Percentiles rank a stretch among this genome's conserved stretches.
phyloP scores from a whole-genome alignment of 768 basidiomycete species.

The Exidia glandulosa region DNA sequence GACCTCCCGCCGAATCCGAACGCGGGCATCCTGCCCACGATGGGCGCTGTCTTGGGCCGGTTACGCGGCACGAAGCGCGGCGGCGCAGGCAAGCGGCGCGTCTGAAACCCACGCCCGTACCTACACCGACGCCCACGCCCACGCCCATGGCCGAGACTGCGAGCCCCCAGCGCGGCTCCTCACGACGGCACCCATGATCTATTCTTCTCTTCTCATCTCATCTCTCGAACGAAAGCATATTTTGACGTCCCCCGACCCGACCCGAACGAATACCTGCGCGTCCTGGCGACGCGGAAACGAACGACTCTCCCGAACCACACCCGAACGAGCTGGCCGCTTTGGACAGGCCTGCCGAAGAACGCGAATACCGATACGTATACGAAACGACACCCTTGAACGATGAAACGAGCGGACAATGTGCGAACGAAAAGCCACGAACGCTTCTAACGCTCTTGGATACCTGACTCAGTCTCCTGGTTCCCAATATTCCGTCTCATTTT shows the following conservation, averaged over 20 bases:
- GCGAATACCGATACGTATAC: background rate
- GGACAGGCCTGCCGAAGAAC: background rate
- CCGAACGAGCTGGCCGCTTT: too few relatives aligned
- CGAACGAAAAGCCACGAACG: background rate
- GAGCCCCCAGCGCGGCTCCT: too few relatives aligned
- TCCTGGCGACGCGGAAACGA: too few relatives aligned
- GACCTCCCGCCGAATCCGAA: background rate
- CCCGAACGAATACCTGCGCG: too few relatives aligned
- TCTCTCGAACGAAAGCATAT: too few relatives aligned
- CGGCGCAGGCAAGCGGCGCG: background rate
- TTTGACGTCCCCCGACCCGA: too few relatives aligned
- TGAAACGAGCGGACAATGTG: background rate
- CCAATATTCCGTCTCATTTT: background rate
- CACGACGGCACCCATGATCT: too few relatives aligned
- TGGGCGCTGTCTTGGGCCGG: background rate
- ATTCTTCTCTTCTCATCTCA: too few relatives aligned
- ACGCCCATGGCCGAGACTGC: too few relatives aligned
- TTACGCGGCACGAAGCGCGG: background rate
- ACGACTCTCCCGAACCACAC: too few relatives aligned
- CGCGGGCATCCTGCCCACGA: constrained; percentile 1
- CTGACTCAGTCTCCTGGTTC: too few relatives aligned
- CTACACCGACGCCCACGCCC: background rate
- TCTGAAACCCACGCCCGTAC: background rate
- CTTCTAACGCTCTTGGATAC: background rate
- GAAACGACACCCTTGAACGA: background rate